phyloP scores from a whole-genome alignment of 2,329 filamentous ascomycete genomes.

The Stemphylium lycopersici region DNA sequence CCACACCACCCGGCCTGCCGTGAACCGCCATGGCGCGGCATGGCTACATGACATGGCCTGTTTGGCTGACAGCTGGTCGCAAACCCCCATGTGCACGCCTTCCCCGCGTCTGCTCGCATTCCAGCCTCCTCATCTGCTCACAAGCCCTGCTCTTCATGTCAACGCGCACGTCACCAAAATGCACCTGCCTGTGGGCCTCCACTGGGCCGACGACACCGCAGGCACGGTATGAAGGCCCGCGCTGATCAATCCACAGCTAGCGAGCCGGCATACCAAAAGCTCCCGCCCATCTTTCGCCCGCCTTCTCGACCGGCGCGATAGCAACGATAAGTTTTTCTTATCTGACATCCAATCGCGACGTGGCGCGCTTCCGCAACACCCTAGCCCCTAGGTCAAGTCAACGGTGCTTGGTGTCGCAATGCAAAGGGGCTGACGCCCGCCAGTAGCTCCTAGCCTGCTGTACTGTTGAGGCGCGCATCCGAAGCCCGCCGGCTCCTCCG shows the following conservation, averaged over 20 bases:
- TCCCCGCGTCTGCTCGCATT: no score
- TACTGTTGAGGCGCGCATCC: constrained; percentile 33
- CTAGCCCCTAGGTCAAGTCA: constrained; percentile 26
- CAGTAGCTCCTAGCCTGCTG: constrained; percentile 4
- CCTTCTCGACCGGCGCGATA: constrained; percentile 28
- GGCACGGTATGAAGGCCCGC: constrained; percentile 18
- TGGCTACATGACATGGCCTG: no score
- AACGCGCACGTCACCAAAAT: constrained; percentile 4
- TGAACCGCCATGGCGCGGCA: no score
- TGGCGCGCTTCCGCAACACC: constrained; percentile 33
- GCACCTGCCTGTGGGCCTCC: constrained; percentile 2
- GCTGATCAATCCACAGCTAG: constrained; percentile 41
- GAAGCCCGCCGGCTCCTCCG: constrained; percentile 22
- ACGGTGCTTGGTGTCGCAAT: constrained; percentile 33
- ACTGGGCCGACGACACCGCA: constrained; percentile 25
- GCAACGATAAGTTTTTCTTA: constrained; percentile 30
- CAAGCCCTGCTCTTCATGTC: neutral
- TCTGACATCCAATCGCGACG: constrained; percentile 28
- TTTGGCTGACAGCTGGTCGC: no score
- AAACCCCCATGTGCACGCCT: no score
- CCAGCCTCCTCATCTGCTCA: no score
- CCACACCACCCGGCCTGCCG: neutral
- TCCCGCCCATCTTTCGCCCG: constrained; percentile 22
- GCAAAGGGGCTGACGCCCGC: constrained; percentile 31
- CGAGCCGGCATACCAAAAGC: constrained; percentile 27